These are phyloP conservation scores for Cryptosporidium viatorum DNA, from an alignment of 169 alveolate genomes.

Conservation along the genomic window DNA sequence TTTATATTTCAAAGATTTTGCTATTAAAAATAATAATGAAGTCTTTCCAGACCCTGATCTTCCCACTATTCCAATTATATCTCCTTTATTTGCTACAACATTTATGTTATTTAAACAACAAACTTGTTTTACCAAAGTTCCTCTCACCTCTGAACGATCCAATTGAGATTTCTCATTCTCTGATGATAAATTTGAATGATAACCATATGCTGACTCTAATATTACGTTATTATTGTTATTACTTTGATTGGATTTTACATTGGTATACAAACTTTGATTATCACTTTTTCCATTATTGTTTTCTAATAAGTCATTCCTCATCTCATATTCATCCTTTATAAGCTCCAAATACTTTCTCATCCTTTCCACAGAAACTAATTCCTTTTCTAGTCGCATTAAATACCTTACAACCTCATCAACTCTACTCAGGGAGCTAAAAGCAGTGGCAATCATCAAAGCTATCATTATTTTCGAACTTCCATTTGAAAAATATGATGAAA, in stretches of 20 bases:
- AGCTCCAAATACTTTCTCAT: slow-evolving; percentile 45
- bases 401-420: slow-evolving; percentile 69
- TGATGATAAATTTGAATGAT: slow-evolving; percentile 17
- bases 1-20: slow-evolving; percentile 29
- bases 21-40: slow-evolving; percentile 50
- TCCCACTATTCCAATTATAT: slow-evolving; percentile 63
- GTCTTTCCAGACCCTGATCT: slow-evolving; percentile 75
- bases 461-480: slow-evolving; percentile 15
- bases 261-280: neutral
- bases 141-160: slow-evolving; percentile 65
- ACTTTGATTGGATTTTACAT: too few species aligned
- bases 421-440: slow-evolving; percentile 53
- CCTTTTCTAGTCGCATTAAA: slow-evolving; percentile 62
- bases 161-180: slow-evolving; percentile 11
- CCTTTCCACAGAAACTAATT: slow-evolving; percentile 65
- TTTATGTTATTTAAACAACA: slow-evolving; percentile 45
- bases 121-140: slow-evolving; percentile 19
- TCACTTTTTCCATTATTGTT: neutral
- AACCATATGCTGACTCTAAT: slow-evolving; percentile 51
- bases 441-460: slow-evolving; percentile 50
- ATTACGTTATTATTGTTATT: slow-evolving; percentile 1
- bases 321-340: slow-evolving; percentile 10
- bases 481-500: slow-evolving; percentile 26
- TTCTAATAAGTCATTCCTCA: neutral
- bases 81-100: slow-evolving; percentile 53